Evolutionary conservation across 2,329 filamentous ascomycete genomes (phyloP).

Genomic region (Neurospora crassa): DNA sequence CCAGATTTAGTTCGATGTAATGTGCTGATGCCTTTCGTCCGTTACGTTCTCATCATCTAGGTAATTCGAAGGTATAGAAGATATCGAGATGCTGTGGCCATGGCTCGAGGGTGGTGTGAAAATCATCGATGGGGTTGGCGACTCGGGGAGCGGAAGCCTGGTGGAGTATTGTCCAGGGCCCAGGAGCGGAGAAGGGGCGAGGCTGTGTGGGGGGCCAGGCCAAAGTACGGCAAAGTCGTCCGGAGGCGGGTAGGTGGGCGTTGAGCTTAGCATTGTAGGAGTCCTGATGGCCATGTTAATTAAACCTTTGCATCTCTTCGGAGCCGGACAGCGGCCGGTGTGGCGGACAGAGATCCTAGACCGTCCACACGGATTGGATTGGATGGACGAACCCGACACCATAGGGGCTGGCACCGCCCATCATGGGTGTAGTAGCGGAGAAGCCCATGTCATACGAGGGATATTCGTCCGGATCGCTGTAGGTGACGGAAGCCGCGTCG

Average conservation of each 20-base stretch:
- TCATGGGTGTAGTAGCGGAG: slow-evolving; percentile 35
- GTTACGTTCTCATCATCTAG: slow-evolving; percentile 28
- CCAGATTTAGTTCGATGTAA: slow-evolving; percentile 3
- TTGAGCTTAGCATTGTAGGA: slow-evolving; percentile 29
- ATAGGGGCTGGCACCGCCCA: slow-evolving; percentile 37
- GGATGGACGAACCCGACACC: slow-evolving; percentile 54
- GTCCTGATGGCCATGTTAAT: slow-evolving; percentile 48
- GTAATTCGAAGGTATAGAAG: slow-evolving; percentile 24
- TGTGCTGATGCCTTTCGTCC: slow-evolving; percentile 14
- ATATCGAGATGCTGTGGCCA: slow-evolving; percentile 28
- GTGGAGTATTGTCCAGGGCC: slow-evolving; percentile 32
- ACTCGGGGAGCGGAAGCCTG: slow-evolving; percentile 34
- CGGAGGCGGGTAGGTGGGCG: slow-evolving; percentile 34
- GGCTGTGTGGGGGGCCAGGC: slow-evolving; percentile 27
- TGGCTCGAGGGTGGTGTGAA: slow-evolving; percentile 22
- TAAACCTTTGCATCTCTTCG: slow-evolving; percentile 32
- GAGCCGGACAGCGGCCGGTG: slow-evolving; percentile 29
- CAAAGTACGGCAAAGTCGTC: slow-evolving; percentile 29
- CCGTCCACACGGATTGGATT: slow-evolving; percentile 49
- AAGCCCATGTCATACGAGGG: slow-evolving; percentile 38
- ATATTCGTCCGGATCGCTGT: slow-evolving; percentile 53
- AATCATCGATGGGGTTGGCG: slow-evolving; percentile 28
- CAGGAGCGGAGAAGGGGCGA: slow-evolving; percentile 35
- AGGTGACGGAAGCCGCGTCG: slow-evolving; percentile 41
- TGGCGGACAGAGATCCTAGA: slow-evolving; percentile 36